phyloP scores from a whole-genome alignment of 768 basidiomycete species.

The Clavulina sp. region DNA sequence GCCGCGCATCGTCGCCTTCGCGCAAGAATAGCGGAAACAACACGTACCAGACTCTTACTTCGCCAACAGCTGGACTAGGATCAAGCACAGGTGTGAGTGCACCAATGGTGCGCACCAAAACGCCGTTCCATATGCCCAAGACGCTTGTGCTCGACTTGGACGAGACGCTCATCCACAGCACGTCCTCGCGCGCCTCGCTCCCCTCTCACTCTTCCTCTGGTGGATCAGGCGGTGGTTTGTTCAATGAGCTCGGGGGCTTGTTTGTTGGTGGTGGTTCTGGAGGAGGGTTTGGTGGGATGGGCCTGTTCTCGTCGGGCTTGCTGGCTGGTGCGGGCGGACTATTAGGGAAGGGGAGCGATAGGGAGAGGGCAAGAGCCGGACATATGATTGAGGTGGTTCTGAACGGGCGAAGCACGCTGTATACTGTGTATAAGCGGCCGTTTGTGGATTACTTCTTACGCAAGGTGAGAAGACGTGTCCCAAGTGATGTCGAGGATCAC shows the following conservation, averaged over 20 bases:
- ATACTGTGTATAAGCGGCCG: slow-evolving; percentile 96
- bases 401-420: slow-evolving; percentile 73
- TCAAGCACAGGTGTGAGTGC: not conserved
- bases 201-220: slow-evolving; percentile 22
- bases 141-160: slow-evolving; percentile 94
- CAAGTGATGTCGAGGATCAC: not conserved
- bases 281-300: slow-evolving; percentile 19
- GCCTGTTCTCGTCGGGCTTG: slow-evolving; percentile 12
- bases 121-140: slow-evolving; percentile 71
- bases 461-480: slow-evolving; percentile 34
- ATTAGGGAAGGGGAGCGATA: not conserved
- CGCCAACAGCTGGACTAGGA: not conserved
- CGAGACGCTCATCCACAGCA: slow-evolving; percentile 96
- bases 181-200: slow-evolving; percentile 49
- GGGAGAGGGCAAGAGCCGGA: slow-evolving; percentile 39
- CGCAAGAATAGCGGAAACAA: too few species aligned
- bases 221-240: slow-evolving; percentile 34
- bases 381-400: slow-evolving; percentile 89
- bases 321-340: not conserved
- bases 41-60: not conserved
- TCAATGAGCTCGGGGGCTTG: slow-evolving; percentile 27
- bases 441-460: slow-evolving; percentile 91
- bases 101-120: slow-evolving; percentile 11
- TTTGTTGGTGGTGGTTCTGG: slow-evolving; percentile 31
- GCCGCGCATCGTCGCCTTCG: not conserved